Evolutionary conservation across 2,329 filamentous ascomycete species (phyloP), one percentile per base, ranked within the genome.

Genomic region (Graphilbum fragrans): DNA sequence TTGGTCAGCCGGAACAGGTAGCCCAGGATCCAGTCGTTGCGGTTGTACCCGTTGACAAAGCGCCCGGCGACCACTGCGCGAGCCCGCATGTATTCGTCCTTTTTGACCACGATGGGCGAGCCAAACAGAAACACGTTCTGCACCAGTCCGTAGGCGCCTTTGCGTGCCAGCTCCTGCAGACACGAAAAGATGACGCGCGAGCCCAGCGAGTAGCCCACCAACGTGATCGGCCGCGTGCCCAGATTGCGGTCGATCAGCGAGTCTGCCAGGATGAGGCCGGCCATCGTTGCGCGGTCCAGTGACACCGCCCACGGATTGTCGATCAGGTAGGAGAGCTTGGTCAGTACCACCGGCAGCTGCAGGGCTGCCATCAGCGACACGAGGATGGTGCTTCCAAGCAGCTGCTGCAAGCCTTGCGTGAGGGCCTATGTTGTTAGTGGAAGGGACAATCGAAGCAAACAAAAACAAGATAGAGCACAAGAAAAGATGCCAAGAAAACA

Each of bases 291-390:
- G 52, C 92, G 79, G 53, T 92, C 86, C 38, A 94, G 74, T 2
- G 92, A 96, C n/a, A 95, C 88, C 21, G 83, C 86, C 92, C 92
- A 98, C 0, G 92, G 92, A 55, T 98, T 98, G 60, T 98, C 92
- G 50, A 98, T 95, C 18, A 98, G 72, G 55, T 98, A 98, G 1
- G 90, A 79, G 10, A 98, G 74, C 58, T 98, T 98, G 0, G 90
- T 88, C 35, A 98, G 66, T 22, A 95, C 81, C 34, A 98, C 76
- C 3, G 92, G 92, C n/a, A 95, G 66, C 58, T 93, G 86, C 39
- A 98, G 67, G 27, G 88, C 87, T 33, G 88, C 82, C 90, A 98
- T 96, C 25, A 98, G 68, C 50, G 82, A 77, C 40, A 88, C 77
- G 16, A 98, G 67, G 40, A 98, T 81, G 0, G 92, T 96, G 55